Evolutionary conservation across 2,329 filamentous ascomycete species (phyloP), one percentile per base, ranked within the genome.

Genomic region (Fusarium sp.): DNA sequence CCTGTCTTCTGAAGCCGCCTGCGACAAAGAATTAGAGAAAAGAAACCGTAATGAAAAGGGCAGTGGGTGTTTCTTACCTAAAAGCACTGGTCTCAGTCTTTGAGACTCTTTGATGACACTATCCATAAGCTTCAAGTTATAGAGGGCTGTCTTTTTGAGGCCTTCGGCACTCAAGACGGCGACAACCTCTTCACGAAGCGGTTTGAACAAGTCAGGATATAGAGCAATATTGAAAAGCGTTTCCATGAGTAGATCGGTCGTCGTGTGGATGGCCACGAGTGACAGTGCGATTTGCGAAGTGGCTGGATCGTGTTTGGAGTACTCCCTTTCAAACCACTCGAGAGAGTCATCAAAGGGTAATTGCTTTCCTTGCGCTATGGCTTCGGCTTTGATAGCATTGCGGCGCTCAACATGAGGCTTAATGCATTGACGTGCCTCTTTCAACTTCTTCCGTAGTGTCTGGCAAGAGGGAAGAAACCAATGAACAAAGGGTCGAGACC

Each of bases 221-320:
- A 79, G 78, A 0, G 84, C 85, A 26, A 87, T 70, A 5, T 69
- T 62, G 3, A 65, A 49, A 8, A 76, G 56, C 2, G 63, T 66
- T 20, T 72, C 63, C 8, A 57, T 46, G 1, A 75, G 35, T 10
- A 75, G 31, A 12, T 76, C 74, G 8, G 82, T 80, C 0, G 86
- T 87, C 1, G 86, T 88, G 73, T 88, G 86, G 31, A 88, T 86
- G 6, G 84, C 83, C 2, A 85, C 86, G 41, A 86, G 81, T 1
- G 80, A 78, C 21, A 78, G 73, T 3, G 20, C 16, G 2, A 76
- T 44, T 31, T 76, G 74, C 0, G 55, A 47, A 5, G 44, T 37
- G 15, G 60, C 68, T 4, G 66, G 50, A 23, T 76, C 61, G 6
- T 68, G 63, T 2, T 61, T 57, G 10, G 84, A 8, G 6, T 84